These are phyloP conservation scores for Lactuca saligna DNA, from an alignment of 129 eudicot genomes.

Conservation along the genomic window DNA sequence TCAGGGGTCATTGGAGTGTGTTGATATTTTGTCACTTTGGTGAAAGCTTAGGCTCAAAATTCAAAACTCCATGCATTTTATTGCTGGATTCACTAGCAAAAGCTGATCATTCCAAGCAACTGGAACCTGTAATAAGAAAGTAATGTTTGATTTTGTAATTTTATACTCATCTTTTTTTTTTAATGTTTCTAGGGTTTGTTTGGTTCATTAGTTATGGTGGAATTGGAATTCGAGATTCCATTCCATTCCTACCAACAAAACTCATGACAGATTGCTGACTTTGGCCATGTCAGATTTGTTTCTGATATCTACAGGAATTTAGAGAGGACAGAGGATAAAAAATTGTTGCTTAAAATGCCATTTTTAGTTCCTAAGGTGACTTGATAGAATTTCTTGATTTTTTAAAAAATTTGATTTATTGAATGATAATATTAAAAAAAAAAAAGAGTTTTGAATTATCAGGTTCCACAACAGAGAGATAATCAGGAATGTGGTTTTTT, in stretches of 20 bases:
- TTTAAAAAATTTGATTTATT: not conserved
- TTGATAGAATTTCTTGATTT: not conserved
- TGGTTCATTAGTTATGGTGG: too few species aligned
- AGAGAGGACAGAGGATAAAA: slow-evolving; percentile 38
- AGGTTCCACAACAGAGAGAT: slow-evolving; percentile 80
- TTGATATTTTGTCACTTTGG: slow-evolving; percentile 72
- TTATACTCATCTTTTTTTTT: not conserved
- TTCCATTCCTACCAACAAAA: too few species aligned
- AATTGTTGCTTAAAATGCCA: slow-evolving; percentile 50
- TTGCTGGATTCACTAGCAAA: slow-evolving; percentile 67
- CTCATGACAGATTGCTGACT: not conserved
- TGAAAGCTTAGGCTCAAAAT: slow-evolving; percentile 43
- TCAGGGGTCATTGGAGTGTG: slow-evolving; percentile 80
- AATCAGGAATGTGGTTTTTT: slow-evolving; percentile 48
- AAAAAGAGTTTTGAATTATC: slow-evolving; percentile 19
- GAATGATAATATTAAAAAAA: not conserved
- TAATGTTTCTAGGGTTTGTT: not conserved
- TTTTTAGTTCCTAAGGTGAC: slow-evolving; percentile 71
- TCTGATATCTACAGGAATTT: slow-evolving; percentile 42
- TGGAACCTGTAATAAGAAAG: slow-evolving; percentile 65
- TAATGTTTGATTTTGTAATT: slow-evolving; percentile 19
- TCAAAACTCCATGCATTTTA: slow-evolving; percentile 63
- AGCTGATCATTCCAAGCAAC: slow-evolving; percentile 43
- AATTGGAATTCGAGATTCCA: not conserved
- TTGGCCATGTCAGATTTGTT: slow-evolving; percentile 47